Conservation (phyloP, 306 rosid species). For the Glycine latifolia region DNA sequence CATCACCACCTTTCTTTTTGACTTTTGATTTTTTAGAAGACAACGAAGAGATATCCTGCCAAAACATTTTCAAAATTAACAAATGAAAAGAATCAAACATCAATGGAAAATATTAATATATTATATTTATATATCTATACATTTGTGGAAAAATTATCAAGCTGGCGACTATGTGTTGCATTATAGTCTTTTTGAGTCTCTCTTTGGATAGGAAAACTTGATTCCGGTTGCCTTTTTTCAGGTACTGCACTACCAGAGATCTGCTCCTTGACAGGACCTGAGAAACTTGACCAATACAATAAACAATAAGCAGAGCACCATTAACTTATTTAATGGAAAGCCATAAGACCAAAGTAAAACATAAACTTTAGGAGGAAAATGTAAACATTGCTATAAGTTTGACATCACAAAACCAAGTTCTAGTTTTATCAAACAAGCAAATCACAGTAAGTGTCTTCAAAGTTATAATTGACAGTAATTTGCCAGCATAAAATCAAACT, state of each 20-base stretch:
- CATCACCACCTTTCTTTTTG: conserved; percentile 72
- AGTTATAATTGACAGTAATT: conserved; percentile 25
- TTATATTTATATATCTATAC: conserved; percentile 52
- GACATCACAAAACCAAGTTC: conserved; percentile 32
- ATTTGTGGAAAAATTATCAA: conserved; percentile 53
- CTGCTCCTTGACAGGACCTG: conserved; percentile 96
- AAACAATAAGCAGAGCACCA: conserved; percentile 86
- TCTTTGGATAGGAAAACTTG: conserved; percentile 56
- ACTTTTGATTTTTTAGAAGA: conserved; percentile 83
- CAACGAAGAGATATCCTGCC: conserved; percentile 68
- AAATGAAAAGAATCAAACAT: conserved; percentile 35
- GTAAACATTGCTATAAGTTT: conserved; percentile 1
- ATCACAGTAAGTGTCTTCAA: not conserved
- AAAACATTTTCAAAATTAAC: conserved; percentile 54
- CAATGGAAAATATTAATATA: conserved; percentile 41
- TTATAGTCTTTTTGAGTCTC: conserved; percentile 63
- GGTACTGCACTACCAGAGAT: conserved; percentile 63
- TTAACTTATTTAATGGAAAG: conserved; percentile 47
- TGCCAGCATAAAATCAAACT: conserved; percentile 30
- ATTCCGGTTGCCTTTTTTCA: conserved; percentile 71
- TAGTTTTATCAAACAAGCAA: conserved; percentile 40
- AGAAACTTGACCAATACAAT: conserved; percentile 98
- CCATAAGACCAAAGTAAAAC: not conserved
- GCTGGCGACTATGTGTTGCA: conserved; percentile 59
- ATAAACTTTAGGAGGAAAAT: conserved; percentile 18